Conservation (phyloP, 2,329 filamentous ascomycete species). For the Epichloe brachyelytri region DNA sequence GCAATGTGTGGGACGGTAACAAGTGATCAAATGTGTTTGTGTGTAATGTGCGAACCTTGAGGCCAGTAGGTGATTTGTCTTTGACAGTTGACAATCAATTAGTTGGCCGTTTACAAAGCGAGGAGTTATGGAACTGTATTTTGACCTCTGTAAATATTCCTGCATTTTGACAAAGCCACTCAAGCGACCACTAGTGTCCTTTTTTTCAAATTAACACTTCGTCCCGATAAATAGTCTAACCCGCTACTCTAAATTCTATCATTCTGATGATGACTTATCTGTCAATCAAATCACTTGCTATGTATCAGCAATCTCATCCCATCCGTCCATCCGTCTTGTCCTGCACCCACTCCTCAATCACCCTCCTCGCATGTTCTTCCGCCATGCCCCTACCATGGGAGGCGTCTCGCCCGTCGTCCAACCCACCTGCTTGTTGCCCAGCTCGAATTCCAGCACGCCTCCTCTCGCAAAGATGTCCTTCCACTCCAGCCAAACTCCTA, state of each 20-base stretch:
- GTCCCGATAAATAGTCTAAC: too few relatives aligned
- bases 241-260: too few relatives aligned
- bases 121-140: conserved; percentile 11
- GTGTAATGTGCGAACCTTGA: not conserved
- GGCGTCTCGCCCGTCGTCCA: conserved; percentile 50
- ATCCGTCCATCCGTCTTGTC: not conserved
- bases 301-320: too few relatives aligned
- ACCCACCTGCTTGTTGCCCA: conserved; percentile 37
- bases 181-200: too few relatives aligned
- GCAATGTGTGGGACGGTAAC: conserved; percentile 28
- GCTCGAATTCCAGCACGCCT: conserved; percentile 49
- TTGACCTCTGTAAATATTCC: not conserved
- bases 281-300: too few relatives aligned
- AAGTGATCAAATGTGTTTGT: not conserved
- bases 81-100: not conserved
- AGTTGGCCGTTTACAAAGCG: conserved; percentile 12
- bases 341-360: conserved; percentile 5
- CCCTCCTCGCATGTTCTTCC: conserved; percentile 5
- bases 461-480: conserved; percentile 51
- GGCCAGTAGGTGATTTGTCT: not conserved
- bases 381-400: conserved; percentile 40
- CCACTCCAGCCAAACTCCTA: conserved; percentile 52
- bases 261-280: too few relatives aligned
- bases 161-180: not conserved
- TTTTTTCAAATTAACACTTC: not conserved